Evolutionary conservation across 768 basidiomycete genomes (phyloP).

Genomic region (Amyloporia xantha): DNA sequence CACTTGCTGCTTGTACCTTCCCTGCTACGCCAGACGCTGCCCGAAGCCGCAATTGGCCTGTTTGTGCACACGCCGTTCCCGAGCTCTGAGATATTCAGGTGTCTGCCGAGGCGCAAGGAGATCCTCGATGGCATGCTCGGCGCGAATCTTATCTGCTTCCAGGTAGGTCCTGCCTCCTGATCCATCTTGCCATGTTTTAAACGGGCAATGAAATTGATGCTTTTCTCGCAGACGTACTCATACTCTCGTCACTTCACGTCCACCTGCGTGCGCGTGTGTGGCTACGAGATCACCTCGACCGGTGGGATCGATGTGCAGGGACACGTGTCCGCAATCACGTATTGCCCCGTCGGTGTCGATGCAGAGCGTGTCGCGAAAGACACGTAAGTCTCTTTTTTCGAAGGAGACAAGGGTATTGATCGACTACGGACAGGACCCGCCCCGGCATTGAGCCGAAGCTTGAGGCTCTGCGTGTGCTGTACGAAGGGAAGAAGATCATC

Average conservation of each 20-base stretch:
- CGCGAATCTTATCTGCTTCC: slow-evolving; percentile 94
- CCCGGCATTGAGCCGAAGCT: slow-evolving; percentile 89
- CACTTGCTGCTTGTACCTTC: slow-evolving; percentile 89
- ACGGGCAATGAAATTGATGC: slow-evolving; percentile 1
- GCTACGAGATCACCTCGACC: slow-evolving; percentile 71
- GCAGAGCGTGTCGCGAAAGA: slow-evolving; percentile 84
- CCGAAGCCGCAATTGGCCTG: slow-evolving; percentile 72
- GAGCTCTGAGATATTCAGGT: slow-evolving; percentile 88
- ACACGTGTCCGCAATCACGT: slow-evolving; percentile 71
- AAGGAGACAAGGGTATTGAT: neutral
- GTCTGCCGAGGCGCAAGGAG: slow-evolving; percentile 67
- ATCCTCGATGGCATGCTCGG: slow-evolving; percentile 98
- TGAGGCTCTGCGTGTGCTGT: slow-evolving; percentile 73
- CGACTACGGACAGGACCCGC: slow-evolving; percentile 52
- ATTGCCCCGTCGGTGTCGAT: slow-evolving; percentile 95
- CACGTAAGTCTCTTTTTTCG: slow-evolving; percentile 47
- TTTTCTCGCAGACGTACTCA: slow-evolving; percentile 58
- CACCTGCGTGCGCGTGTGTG: slow-evolving; percentile 93
- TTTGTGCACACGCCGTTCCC: slow-evolving; percentile 99
- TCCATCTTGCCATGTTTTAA: too few relatives aligned
- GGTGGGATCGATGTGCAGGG: slow-evolving; percentile 79
- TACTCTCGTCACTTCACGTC: slow-evolving; percentile 94
- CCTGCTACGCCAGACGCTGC: slow-evolving; percentile 66
- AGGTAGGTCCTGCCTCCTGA: slow-evolving; percentile 25
- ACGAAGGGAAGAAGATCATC: slow-evolving; percentile 97